Base-by-base conservation (phyloP, 2,329 filamentous ascomycete species). In the Penicillium expansum region DNA sequence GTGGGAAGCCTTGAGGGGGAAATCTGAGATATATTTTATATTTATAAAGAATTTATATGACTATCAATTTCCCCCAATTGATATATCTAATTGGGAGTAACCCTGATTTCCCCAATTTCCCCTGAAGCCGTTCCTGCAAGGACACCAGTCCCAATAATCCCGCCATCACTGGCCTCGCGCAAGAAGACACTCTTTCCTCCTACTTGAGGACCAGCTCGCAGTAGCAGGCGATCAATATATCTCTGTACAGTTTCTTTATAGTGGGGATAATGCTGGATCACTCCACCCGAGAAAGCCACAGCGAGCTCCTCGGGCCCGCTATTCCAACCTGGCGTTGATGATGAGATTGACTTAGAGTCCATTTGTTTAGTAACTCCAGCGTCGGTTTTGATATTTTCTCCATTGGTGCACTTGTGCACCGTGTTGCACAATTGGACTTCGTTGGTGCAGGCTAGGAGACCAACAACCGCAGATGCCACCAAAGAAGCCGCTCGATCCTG, bases 261-360 rank as follows among this genome's bases (percentile, higher is more conserved):
- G 63, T 87, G 80, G 39, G 89, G 88, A 67, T 91, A 91, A 66
- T 89, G 85, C 14, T 85, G 83, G 54, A 92, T 92, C 66, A 89
- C 90, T 18, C 88, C 87, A 16, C 89, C 89, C 0, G 89, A 90
- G 68, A 90, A 91, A 0, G 89, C 89, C 24, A 92, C 87, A 1
- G 89, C 84, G 24, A 92, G 71, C 64, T 89, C 86, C 57, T 83
- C 79, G 0, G 72, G 69, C 5, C 71, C 71, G 16, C 69, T 66
- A 27, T 67, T 61, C 69, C 69, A 76, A 64, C 57, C 70, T 60
- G 38, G 55, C 33, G 59, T 57, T 5, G 56, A 41, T 7, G 52
- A 55, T 14, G 63, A 58, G 13, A 60, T 55, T 18, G 32, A 27
- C 2, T 42, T n/a, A 6, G 41, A 35, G 16, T 41, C 33, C 16